A percentile compares a stretch with the other conserved stretches of the same genome.
Evolutionary conservation across 1,284 basidiomycete genomes (phyloP).

Genomic region (Pulveroboletus sp.): DNA sequence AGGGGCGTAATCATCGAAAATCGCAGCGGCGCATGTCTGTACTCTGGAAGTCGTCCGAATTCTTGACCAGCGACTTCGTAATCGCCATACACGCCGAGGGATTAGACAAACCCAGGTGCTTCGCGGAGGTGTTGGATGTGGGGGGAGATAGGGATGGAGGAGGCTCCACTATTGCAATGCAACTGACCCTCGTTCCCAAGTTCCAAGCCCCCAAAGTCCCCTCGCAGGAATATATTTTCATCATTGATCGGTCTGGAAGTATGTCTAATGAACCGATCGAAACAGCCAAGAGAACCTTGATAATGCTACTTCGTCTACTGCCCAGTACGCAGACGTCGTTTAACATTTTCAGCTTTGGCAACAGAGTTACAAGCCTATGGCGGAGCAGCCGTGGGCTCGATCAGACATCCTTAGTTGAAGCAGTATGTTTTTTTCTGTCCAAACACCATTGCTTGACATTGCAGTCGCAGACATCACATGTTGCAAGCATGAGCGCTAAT

Average conservation of each 20-base stretch:
- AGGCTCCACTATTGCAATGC: conserved; percentile 46
- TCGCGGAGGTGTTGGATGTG: conserved; percentile 46
- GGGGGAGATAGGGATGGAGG: conserved; percentile 20
- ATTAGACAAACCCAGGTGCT: conserved; percentile 54
- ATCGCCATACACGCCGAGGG: conserved; percentile 46
- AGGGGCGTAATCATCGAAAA: conserved; percentile 33
- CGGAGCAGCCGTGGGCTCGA: conserved; percentile 37
- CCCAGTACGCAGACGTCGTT: conserved; percentile 37
- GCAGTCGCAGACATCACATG: conserved; percentile 29
- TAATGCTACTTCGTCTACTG: conserved; percentile 38
- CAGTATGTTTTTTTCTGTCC: conserved; percentile 39
- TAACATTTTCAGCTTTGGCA: conserved; percentile 56
- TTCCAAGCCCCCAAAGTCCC: conserved; percentile 42
- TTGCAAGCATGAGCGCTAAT: conserved; percentile 44
- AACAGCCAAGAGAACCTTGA: conserved; percentile 40
- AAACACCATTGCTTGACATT: background rate
- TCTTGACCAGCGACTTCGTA: conserved; percentile 49
- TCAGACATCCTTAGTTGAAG: conserved; percentile 35
- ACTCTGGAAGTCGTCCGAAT: conserved; percentile 40
- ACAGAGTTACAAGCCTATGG: conserved; percentile 39
- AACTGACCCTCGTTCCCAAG: conserved; percentile 53
- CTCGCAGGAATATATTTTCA: conserved; percentile 46
- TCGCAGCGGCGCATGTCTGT: conserved; percentile 46
- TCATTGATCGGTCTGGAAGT: conserved; percentile 46
- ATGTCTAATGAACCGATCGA: conserved; percentile 38